Evolutionary conservation across 78 protist genomes (phyloP), one percentile per base, ranked within the genome.

Genomic region (Bigelowiella natans): DNA sequence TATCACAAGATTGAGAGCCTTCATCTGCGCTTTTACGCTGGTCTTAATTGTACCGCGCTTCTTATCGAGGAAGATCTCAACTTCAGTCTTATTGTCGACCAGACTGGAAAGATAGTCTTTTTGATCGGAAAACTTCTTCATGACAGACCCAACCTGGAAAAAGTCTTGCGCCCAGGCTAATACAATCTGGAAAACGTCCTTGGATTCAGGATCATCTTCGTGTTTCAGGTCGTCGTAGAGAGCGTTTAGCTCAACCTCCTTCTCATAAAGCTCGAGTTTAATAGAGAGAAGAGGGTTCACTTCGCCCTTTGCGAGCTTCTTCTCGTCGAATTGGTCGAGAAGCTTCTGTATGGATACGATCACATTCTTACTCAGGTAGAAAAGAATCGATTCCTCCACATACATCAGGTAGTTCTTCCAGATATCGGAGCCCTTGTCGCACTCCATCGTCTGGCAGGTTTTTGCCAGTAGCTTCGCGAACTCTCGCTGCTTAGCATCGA

Each of bases 401-500:
- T 91, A 90, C 34, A 82, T 91, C 39, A 93, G 92, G 92, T 95
- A 95, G 2, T 36, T 88, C 0, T 2, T 37, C 97, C 97, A 95
- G 73, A 51, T 38, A 39, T 38, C 7, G 31, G 85, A 26, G 37
- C 31, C 94, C 92, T 37, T 31, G 83, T n/a, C 0, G 36, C 18
- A 1, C 1, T 39, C 36, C 86, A 1, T 30, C 29, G 36, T 0
- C 0, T 18, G 38, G 88, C n/a, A 83, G 85, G 94, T 64, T 37
- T 26, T 88, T 3, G 82, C 92, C 7, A n/a, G 34, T 40, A 1
- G 39, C 37, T 36, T 0, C 82, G 1, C 0, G 30, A 34, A 39
- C 39, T 2, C 84, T 37, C 29, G 0, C 29, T 3, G 38, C 0
- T 26, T 40, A 26, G 36, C 26, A 82, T 31, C 1, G 40, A 11